These are phyloP conservation scores for Trichodelitschia bisporula DNA, from an alignment of 495 filamentous ascomycete genomes.

Conservation along the genomic window DNA sequence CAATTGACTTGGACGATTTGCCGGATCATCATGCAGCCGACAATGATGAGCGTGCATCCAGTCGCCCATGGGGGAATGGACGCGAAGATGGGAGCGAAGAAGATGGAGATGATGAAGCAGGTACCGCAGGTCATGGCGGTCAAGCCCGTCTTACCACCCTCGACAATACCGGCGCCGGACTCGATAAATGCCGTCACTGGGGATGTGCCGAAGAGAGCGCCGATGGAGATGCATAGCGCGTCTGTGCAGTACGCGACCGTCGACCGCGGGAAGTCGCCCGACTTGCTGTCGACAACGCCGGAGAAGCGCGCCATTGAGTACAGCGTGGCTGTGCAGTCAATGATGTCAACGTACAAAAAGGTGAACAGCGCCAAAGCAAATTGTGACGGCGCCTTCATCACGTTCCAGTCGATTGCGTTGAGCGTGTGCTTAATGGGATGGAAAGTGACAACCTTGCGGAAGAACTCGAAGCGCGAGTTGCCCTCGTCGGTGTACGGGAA, in stretches of 20 bases:
- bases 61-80: conserved; percentile 71
- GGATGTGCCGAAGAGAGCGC: conserved; percentile 46
- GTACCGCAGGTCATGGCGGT: conserved; percentile 53
- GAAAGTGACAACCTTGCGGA: conserved; percentile 61
- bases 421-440: conserved; percentile 43
- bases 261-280: conserved; percentile 59
- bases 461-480: conserved; percentile 47
- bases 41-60: conserved; percentile 57
- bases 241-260: conserved; percentile 62
- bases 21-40: conserved; percentile 33
- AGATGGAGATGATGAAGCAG: conserved; percentile 68
- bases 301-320: conserved; percentile 71
- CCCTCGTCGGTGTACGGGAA: conserved; percentile 46
- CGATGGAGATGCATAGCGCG: conserved; percentile 51
- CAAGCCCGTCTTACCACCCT: conserved; percentile 59
- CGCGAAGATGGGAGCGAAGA: conserved; percentile 67
- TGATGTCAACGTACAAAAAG: conserved; percentile 70
- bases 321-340: conserved; percentile 51
- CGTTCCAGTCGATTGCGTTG: conserved; percentile 41
- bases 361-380: conserved; percentile 66
- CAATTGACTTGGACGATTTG: conserved; percentile 59
- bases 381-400: conserved; percentile 33
- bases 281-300: conserved; percentile 45
- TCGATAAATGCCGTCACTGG: conserved; percentile 71
- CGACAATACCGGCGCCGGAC: conserved; percentile 62